A percentile compares a stretch with the other conserved stretches of the same genome.
Conservation (phyloP, 345 rosid genomes). For the Rhizophora apiculata region DNA sequence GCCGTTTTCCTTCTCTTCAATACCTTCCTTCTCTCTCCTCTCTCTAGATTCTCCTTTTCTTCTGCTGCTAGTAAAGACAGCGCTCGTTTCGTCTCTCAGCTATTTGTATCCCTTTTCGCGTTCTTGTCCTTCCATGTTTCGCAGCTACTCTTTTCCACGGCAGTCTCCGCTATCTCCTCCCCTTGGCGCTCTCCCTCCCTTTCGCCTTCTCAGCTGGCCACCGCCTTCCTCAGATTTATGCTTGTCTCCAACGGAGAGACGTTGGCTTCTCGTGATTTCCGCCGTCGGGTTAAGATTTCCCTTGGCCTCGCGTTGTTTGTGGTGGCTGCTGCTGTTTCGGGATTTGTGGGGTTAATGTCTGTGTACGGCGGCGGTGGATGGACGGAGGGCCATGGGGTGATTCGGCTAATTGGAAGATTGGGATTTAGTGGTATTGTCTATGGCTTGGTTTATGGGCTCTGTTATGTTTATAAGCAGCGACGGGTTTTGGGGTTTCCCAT, state of each 20-base stretch:
- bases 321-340: conserved; percentile 42
- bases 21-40: conserved; percentile 27
- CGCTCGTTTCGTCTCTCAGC: conserved; percentile 1
- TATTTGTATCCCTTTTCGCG: conserved; percentile 17
- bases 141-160: conserved; percentile 54
- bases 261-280: conserved; percentile 28
- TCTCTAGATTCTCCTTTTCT: not conserved
- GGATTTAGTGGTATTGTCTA: conserved; percentile 68
- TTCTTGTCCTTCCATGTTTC: conserved; percentile 46
- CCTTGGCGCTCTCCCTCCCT: conserved; percentile 35
- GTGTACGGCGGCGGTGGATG: conserved; percentile 31
- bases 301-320: conserved; percentile 41
- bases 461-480: conserved; percentile 48
- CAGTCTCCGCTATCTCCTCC: conserved; percentile 47
- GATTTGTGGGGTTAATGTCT: conserved; percentile 39
- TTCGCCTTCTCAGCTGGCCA: conserved; percentile 35
- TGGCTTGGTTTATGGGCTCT: conserved; percentile 58
- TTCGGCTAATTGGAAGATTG: conserved; percentile 25
- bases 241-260: conserved; percentile 20
- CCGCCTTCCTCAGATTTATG: conserved; percentile 31
- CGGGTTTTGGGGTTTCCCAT: conserved; percentile 87
- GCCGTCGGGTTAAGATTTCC: conserved; percentile 49
- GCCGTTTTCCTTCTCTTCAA: conserved; percentile 50
- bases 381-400: not conserved
- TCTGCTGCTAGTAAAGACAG: conserved; percentile 7